Evolutionary conservation across 257 asterid genomes (phyloP).

Genomic region (Plantago elongata): DNA sequence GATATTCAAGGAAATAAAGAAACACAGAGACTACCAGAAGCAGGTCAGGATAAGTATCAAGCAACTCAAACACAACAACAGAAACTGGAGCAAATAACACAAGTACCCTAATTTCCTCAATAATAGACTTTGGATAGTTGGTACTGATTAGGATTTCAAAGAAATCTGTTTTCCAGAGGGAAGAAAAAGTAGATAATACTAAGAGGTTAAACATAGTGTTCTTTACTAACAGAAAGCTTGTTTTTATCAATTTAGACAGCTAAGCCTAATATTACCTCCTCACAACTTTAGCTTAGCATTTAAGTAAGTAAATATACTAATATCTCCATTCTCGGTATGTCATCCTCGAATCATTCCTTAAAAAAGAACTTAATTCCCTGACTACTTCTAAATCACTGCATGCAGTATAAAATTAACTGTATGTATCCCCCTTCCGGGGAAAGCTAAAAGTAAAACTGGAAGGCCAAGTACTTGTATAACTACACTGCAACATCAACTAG

Average conservation of each 20-base stretch:
- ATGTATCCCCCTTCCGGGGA: too few species aligned
- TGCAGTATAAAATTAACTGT: neutral
- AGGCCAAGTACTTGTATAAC: neutral
- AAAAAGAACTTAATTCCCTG: too few species aligned
- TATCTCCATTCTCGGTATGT: neutral
- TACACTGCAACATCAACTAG: neutral
- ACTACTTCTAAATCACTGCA: too few species aligned
- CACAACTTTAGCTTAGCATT: neutral
- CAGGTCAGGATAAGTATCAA: constrained; percentile 4
- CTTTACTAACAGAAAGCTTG: neutral
- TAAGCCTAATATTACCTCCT: neutral
- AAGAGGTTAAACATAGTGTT: neutral
- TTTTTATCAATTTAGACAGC: neutral
- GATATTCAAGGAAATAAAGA: neutral
- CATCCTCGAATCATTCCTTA: neutral
- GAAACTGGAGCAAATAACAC: neutral
- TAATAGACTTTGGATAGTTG: too few species aligned
- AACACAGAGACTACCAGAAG: neutral
- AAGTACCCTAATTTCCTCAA: neutral
- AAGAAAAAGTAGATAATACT: neutral
- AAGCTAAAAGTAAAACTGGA: too few species aligned
- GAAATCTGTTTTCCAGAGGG: neutral
- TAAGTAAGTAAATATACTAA: too few species aligned
- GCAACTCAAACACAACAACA: neutral
- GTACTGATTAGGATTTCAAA: neutral